These are phyloP conservation scores for Pholiota microspora DNA, from an alignment of 768 basidiomycete genomes.

Conservation along the genomic window DNA sequence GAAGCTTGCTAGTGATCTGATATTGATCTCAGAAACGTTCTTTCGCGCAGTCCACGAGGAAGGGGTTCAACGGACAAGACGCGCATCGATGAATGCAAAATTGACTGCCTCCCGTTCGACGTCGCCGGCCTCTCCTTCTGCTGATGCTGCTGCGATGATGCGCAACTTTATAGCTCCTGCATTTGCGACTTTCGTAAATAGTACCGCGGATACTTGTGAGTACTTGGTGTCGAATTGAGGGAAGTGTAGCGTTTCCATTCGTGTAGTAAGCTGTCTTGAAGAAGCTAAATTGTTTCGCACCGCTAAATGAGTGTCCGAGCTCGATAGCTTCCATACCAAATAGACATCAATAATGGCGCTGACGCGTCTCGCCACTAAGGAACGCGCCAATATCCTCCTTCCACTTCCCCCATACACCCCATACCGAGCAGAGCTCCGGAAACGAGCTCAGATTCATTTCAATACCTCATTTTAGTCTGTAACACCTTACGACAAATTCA, in stretches of 20 bases:
- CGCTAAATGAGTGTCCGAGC: background rate
- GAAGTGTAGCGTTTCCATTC: conserved; percentile 57
- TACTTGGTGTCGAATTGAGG: conserved; percentile 44
- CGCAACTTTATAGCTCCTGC: conserved; percentile 56
- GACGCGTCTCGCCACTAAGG: conserved; percentile 4
- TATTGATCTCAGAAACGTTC: conserved; percentile 7
- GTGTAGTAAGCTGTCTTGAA: too few species aligned
- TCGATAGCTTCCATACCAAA: background rate
- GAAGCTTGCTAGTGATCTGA: conserved; percentile 79
- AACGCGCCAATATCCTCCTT: conserved; percentile 1
- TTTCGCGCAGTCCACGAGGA: conserved; percentile 2
- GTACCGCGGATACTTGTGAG: conserved; percentile 51
- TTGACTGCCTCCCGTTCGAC: conserved; percentile 75
- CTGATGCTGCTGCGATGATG: conserved; percentile 68
- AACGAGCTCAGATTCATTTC: too few species aligned
- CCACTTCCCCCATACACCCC: background rate
- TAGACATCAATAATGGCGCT: background rate
- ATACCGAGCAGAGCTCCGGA: background rate
- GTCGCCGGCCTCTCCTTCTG: conserved; percentile 60
- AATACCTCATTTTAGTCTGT: background rate
- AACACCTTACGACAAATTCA: conserved; percentile 24
- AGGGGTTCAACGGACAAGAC: conserved; percentile 52
- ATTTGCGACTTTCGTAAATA: conserved; percentile 67
- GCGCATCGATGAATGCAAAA: conserved; percentile 88
- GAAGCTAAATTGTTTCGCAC: background rate